A percentile compares a stretch with the other conserved stretches of the same genome.
Conservation (phyloP, 2,329 filamentous ascomycete species). For the Nothophoma quercina region DNA sequence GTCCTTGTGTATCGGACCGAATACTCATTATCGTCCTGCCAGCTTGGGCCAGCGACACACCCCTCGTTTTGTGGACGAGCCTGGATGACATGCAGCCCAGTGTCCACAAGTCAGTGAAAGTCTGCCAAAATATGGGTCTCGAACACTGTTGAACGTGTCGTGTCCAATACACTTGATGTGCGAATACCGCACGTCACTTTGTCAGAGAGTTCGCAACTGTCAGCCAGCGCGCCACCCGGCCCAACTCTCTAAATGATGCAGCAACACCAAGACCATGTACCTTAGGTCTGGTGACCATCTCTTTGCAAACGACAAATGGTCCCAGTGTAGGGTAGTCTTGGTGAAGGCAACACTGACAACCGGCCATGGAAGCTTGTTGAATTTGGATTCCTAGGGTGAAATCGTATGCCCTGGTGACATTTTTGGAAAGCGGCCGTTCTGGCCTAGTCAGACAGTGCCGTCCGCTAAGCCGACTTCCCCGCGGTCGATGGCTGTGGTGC, state of each 20-base stretch:
- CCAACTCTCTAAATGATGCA: too few species aligned
- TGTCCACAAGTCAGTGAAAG: slow-evolving; percentile 29
- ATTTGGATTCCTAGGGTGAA: slow-evolving; percentile 25
- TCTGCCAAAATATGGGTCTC: slow-evolving; percentile 33
- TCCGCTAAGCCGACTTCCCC: slow-evolving; percentile 42
- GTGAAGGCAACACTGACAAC: slow-evolving; percentile 12
- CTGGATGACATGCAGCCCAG: slow-evolving; percentile 27
- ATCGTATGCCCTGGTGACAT: slow-evolving; percentile 31
- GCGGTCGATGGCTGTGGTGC: slow-evolving; percentile 42
- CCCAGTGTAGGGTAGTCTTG: slow-evolving; percentile 9
- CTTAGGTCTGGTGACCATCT: too few species aligned
- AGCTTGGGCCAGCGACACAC: slow-evolving; percentile 35
- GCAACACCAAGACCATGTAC: too few species aligned
- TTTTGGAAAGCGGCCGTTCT: slow-evolving; percentile 39
- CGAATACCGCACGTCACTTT: slow-evolving; percentile 22
- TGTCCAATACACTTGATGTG: slow-evolving; percentile 18
- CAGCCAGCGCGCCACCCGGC: too few species aligned
- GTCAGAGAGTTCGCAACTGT: slow-evolving; percentile 19
- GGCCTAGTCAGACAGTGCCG: slow-evolving; percentile 36
- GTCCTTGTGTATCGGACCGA: slow-evolving; percentile 43
- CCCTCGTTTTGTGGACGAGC: slow-evolving; percentile 26
- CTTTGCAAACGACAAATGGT: slow-evolving; percentile 8
- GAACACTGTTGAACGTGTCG: slow-evolving; percentile 30
- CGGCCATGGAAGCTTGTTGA: slow-evolving; percentile 21
- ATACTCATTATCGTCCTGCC: slow-evolving; percentile 35